Conservation (phyloP, 768 basidiomycete genomes). For the Neoboletus subvelutipes region DNA sequence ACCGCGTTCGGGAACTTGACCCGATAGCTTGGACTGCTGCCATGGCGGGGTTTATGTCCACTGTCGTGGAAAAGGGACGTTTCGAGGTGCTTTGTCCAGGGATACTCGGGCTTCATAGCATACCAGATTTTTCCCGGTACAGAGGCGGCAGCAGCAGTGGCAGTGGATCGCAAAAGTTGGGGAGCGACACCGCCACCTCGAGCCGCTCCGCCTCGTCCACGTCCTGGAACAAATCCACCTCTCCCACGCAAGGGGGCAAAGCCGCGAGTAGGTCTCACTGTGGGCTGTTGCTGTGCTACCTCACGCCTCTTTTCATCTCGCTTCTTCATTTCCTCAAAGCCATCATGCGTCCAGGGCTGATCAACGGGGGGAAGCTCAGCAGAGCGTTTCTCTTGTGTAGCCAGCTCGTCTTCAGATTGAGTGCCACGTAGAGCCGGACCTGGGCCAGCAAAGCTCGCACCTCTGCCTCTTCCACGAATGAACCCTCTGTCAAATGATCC, state of each 20-base stretch:
- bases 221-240: slow-evolving; percentile 42
- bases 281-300: slow-evolving; percentile 34
- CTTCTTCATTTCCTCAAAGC: slow-evolving; percentile 83
- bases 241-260: slow-evolving; percentile 44
- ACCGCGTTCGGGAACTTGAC: slow-evolving; percentile 60
- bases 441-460: slow-evolving; percentile 37
- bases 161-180: slow-evolving; percentile 32
- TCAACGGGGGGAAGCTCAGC: slow-evolving; percentile 58
- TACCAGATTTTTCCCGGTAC: slow-evolving; percentile 60
- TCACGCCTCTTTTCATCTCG: slow-evolving; percentile 57
- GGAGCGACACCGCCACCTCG: slow-evolving; percentile 41
- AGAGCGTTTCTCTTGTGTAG: slow-evolving; percentile 16
- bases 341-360: slow-evolving; percentile 79
- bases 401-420: slow-evolving; percentile 22
- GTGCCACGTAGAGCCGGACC: slow-evolving; percentile 8
- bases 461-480: slow-evolving; percentile 59
- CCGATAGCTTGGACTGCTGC: slow-evolving; percentile 53
- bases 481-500: slow-evolving; percentile 44
- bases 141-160: slow-evolving; percentile 27
- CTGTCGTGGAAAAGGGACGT: slow-evolving; percentile 67
- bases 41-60: slow-evolving; percentile 55
- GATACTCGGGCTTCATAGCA: slow-evolving; percentile 71
- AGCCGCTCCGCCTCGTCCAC: slow-evolving; percentile 48
- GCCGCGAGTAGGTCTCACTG: slow-evolving; percentile 33
- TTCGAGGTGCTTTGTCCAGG: slow-evolving; percentile 85